Percentiles rank a stretch among this genome's conserved stretches.
Evolutionary conservation across 371 early-diverging fungal genomes (phyloP).

Genomic region (Mucor indicus): DNA sequence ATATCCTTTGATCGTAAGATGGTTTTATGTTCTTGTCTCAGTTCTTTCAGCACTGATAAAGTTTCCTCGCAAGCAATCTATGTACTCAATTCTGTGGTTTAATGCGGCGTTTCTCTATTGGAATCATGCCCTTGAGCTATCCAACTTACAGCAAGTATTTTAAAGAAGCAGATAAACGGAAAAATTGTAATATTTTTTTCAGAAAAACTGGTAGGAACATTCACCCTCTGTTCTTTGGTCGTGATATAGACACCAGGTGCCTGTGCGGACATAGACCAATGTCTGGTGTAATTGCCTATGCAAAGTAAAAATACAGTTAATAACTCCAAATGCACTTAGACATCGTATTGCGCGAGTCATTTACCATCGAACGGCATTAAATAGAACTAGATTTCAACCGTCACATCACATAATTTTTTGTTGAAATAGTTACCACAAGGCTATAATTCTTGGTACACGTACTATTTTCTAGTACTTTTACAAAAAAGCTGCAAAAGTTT

Average conservation of each 20-base stretch:
- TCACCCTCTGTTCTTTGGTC: constrained; percentile 27
- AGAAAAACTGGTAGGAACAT: constrained; percentile 21
- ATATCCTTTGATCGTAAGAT: constrained; percentile 23
- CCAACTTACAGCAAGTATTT: constrained; percentile 29
- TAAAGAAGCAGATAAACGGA: constrained; percentile 28
- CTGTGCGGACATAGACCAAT: constrained; percentile 29
- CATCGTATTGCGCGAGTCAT: constrained; percentile 18
- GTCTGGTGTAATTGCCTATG: constrained; percentile 22
- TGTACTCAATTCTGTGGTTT: constrained; percentile 21
- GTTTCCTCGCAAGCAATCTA: constrained; percentile 27
- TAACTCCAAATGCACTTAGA: constrained; percentile 11
- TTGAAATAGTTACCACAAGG: too few relatives aligned
- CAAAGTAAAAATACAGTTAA: constrained; percentile 19
- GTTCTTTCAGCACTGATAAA: constrained; percentile 17
- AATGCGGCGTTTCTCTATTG: constrained; percentile 20
- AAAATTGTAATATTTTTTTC: constrained; percentile 22
- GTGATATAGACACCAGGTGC: constrained; percentile 26
- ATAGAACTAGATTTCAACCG: too few relatives aligned
- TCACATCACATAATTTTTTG: too few relatives aligned
- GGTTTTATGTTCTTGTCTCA: constrained; percentile 20
- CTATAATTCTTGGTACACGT: too few relatives aligned
- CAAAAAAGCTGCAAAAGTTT: too few relatives aligned
- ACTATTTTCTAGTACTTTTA: too few relatives aligned
- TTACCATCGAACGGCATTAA: constrained; percentile 29
- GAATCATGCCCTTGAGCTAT: constrained; percentile 21